Evolutionary conservation across 1,139 yeast genomes (phyloP).

Genomic region (Candida sp.): DNA sequence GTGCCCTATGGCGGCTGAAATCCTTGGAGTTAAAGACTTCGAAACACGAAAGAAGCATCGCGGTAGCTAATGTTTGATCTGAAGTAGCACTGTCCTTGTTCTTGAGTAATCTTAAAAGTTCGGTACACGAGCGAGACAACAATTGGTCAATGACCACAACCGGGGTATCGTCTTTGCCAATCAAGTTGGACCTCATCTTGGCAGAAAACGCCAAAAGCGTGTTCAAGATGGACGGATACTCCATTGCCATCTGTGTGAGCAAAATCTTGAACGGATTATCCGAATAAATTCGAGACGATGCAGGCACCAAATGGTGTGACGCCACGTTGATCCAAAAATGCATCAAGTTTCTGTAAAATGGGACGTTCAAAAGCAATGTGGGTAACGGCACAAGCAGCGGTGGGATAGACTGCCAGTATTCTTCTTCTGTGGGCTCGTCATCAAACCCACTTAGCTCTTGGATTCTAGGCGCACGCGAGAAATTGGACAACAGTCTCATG

Average conservation of each 20-base stretch:
- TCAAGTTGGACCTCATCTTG: slow-evolving; percentile 43
- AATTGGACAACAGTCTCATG: slow-evolving; percentile 8
- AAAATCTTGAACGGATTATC: slow-evolving; percentile 72
- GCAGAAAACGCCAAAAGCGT: slow-evolving; percentile 73
- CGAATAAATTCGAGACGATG: slow-evolving; percentile 58
- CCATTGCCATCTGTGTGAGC: slow-evolving; percentile 73
- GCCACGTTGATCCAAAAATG: slow-evolving; percentile 69
- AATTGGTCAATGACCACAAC: slow-evolving; percentile 52
- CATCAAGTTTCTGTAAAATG: slow-evolving; percentile 62
- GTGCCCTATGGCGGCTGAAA: slow-evolving; percentile 63
- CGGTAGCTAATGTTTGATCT: slow-evolving; percentile 70
- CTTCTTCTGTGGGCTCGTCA: background rate
- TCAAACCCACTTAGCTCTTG: background rate
- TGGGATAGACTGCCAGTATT: slow-evolving; percentile 36
- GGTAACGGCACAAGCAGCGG: slow-evolving; percentile 60
- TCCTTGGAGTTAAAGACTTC: slow-evolving; percentile 57
- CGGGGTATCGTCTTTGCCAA: slow-evolving; percentile 41
- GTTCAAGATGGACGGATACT: slow-evolving; percentile 60
- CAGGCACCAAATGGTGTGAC: slow-evolving; percentile 68
- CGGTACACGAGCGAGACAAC: slow-evolving; percentile 59
- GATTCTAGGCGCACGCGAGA: background rate
- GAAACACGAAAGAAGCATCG: slow-evolving; percentile 64
- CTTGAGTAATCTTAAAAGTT: slow-evolving; percentile 54
- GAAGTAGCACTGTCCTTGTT: slow-evolving; percentile 59
- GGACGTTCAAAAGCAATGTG: slow-evolving; percentile 58